phyloP scores from a whole-genome alignment of 345 rosid species.

The Microthlaspi erraticum region DNA sequence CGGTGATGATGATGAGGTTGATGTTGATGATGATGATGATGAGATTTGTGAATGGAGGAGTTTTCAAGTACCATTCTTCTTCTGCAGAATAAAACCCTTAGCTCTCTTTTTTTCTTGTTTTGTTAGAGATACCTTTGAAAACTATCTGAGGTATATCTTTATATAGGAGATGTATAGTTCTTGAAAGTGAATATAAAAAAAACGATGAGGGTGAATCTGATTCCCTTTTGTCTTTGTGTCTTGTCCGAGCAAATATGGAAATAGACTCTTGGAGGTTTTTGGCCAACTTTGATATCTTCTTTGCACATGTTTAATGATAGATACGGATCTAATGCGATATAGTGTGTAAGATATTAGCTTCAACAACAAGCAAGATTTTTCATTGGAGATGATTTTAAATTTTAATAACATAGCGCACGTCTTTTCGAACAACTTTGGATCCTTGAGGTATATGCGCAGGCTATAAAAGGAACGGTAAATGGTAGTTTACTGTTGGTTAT shows the following conservation, averaged over 20 bases:
- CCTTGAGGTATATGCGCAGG: slow-evolving; percentile 22
- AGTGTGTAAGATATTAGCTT: slow-evolving; percentile 32
- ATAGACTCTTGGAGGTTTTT: slow-evolving; percentile 3
- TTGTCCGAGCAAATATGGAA: slow-evolving; percentile 1
- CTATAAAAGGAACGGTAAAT: slow-evolving; percentile 6
- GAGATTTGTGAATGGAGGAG: slow-evolving; percentile 34
- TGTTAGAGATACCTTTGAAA: slow-evolving; percentile 24
- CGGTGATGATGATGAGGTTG: slow-evolving; percentile 29
- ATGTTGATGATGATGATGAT: slow-evolving; percentile 33
- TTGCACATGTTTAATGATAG: slow-evolving; percentile 33
- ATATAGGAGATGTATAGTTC: slow-evolving; percentile 21
- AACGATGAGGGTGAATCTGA: slow-evolving; percentile 33
- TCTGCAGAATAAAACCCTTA: not conserved
- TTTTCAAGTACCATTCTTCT: slow-evolving; percentile 35
- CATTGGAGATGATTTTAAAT: not conserved
- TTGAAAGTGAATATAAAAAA: not conserved
- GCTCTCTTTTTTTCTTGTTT: slow-evolving; percentile 6
- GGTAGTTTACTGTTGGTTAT: slow-evolving; percentile 31
- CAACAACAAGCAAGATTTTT: slow-evolving; percentile 30
- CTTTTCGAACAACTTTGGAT: slow-evolving; percentile 1
- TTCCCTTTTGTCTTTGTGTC: slow-evolving; percentile 29
- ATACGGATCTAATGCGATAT: slow-evolving; percentile 31
- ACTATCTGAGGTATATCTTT: slow-evolving; percentile 12
- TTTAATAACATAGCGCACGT: not conserved
- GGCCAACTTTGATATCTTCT: slow-evolving; percentile 24